A percentile compares a stretch with the other conserved stretches of the same genome.
Evolutionary conservation across 352 stramenopile genomes (phyloP).

Genomic region (Pythium sukuiense): DNA sequence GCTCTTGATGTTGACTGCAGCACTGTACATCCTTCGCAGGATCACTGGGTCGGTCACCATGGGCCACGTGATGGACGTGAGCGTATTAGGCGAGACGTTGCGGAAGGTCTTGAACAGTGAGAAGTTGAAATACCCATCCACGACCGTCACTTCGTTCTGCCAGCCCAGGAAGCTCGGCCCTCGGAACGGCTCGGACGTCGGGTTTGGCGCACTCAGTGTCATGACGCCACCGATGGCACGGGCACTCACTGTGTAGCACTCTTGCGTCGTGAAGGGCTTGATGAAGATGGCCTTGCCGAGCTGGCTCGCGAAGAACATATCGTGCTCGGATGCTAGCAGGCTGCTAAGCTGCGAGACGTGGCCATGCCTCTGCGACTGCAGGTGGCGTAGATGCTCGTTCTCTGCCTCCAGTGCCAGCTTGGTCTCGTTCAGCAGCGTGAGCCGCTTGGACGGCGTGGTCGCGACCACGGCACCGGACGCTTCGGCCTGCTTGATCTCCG

Average conservation of each 20-base stretch:
- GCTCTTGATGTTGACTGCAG: conserved; percentile 23
- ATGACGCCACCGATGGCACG: conserved; percentile 21
- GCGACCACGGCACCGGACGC: background rate
- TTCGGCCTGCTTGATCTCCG: conserved; percentile 7
- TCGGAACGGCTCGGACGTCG: background rate
- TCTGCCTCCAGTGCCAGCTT: conserved; percentile 13
- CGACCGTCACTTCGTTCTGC: conserved; percentile 27
- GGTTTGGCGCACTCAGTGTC: conserved; percentile 7
- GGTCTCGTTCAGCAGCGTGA: conserved; percentile 10
- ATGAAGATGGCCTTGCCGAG: conserved; percentile 24
- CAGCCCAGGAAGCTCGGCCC: conserved; percentile 23
- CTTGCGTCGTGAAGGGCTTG: conserved; percentile 22
- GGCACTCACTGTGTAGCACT: conserved; percentile 19
- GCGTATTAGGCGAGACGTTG: background rate
- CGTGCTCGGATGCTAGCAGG: conserved; percentile 17
- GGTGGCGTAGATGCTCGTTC: conserved; percentile 20
- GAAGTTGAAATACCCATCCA: conserved; percentile 26
- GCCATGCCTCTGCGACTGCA: background rate
- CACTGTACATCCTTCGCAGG: conserved; percentile 27
- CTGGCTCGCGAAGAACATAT: conserved; percentile 19
- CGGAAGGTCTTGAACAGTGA: conserved; percentile 25
- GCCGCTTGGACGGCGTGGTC: background rate
- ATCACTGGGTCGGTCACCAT: conserved; percentile 22
- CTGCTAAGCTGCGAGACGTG: conserved; percentile 9
- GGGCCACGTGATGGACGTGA: conserved; percentile 15